A percentile compares a stretch with the other conserved stretches of the same genome.
Evolutionary conservation across 192 early-diverging fungal genomes (phyloP).

Genomic region (Globomyces pollinis-pini): DNA sequence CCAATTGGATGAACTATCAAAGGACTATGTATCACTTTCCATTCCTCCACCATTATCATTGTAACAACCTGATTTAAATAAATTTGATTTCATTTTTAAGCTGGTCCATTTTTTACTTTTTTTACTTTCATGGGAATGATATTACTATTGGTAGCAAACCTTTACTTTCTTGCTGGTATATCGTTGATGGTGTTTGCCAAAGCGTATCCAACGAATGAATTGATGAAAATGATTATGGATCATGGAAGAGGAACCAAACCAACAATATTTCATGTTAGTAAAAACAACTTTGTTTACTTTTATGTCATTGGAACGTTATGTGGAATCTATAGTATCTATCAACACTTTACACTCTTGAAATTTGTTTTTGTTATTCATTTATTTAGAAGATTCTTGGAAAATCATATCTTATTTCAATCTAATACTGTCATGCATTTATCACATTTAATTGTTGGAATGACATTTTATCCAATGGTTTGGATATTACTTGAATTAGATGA

Average conservation of each 20-base stretch:
- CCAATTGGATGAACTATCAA: not conserved
- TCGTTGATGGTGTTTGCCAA: too few relatives aligned
- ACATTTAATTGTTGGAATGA: not conserved
- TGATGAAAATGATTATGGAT: too few relatives aligned
- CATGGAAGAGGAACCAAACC: not conserved
- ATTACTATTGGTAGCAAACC: not conserved
- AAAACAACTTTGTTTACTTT: conserved; percentile 2
- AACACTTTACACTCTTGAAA: not conserved
- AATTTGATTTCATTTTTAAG: conserved; percentile 2
- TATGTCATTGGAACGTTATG: not conserved
- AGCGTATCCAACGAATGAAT: too few relatives aligned
- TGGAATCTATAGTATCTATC: not conserved
- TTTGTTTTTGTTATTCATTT: conserved; percentile 1
- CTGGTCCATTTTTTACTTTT: conserved; percentile 2
- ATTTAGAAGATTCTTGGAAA: not conserved
- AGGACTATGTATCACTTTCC: not conserved
- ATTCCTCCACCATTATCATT: conserved; percentile 4
- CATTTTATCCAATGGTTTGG: conserved; percentile 6
- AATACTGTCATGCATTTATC: not conserved
- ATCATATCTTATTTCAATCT: not conserved
- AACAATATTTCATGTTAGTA: not conserved
- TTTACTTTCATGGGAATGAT: not conserved
- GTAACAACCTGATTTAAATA: too few relatives aligned
- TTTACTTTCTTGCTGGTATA: not conserved
- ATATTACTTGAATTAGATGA: not conserved